Conservation (phyloP, 441 rosid genomes). For the Cnidoscolus chayamansa region DNA sequence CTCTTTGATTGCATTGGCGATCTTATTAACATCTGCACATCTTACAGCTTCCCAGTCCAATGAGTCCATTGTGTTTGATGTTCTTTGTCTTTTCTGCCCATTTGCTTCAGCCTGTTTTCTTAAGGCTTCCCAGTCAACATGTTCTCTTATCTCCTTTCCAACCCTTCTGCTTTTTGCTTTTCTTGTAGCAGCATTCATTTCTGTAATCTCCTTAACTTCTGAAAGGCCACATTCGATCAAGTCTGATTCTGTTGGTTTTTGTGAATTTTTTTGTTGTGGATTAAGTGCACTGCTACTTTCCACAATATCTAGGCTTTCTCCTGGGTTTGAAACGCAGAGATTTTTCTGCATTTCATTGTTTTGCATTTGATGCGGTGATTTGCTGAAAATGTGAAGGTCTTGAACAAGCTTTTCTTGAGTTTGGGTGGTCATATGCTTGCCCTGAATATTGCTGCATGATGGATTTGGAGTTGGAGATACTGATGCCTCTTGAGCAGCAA, state of each 20-base stretch:
- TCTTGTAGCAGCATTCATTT: constrained; percentile 37
- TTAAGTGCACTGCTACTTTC: constrained; percentile 43
- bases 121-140: constrained; percentile 75
- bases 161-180: constrained; percentile 47
- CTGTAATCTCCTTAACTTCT: constrained; percentile 39
- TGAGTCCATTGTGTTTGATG: constrained; percentile 62
- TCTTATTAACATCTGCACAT: constrained; percentile 55
- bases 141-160: constrained; percentile 45
- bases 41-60: constrained; percentile 86
- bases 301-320: constrained; percentile 31
- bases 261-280: constrained; percentile 28
- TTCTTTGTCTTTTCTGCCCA: constrained; percentile 49
- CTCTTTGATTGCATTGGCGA: constrained; percentile 72
- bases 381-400: constrained; percentile 27
- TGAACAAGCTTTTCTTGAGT: constrained; percentile 28
- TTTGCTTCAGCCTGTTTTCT: constrained; percentile 51
- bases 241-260: constrained; percentile 34
- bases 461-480: constrained; percentile 34
- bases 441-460: constrained; percentile 30
- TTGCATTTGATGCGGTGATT: constrained; percentile 25
- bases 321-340: constrained; percentile 21
- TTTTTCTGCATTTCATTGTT: constrained; percentile 33
- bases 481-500: constrained; percentile 25
- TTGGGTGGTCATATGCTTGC: constrained; percentile 24
- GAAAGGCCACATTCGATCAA: constrained; percentile 36